A percentile compares a stretch with the other conserved stretches of the same genome.
Conservation (phyloP, 1,139 yeast species). For the Blastobotrys proliferans region DNA sequence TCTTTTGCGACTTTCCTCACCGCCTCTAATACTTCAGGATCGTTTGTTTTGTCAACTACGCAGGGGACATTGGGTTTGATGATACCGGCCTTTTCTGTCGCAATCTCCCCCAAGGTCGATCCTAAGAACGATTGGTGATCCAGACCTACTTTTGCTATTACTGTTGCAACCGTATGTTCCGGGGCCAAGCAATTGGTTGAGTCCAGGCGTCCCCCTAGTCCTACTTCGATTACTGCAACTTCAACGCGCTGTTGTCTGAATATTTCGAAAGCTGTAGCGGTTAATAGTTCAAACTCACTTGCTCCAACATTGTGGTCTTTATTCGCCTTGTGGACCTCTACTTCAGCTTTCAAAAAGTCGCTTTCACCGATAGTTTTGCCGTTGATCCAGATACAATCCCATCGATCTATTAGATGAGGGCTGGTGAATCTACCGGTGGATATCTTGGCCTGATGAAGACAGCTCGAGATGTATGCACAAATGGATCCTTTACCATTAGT, state of each 20-base stretch:
- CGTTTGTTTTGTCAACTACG: constrained; percentile 71
- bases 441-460: constrained; percentile 47
- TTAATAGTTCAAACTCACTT: constrained; percentile 80
- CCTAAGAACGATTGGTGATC: constrained; percentile 84
- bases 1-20: constrained; percentile 29
- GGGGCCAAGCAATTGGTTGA: constrained; percentile 67
- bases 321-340: constrained; percentile 34
- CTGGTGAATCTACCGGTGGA: constrained; percentile 78
- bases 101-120: constrained; percentile 55
- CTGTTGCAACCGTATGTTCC: constrained; percentile 48
- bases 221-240: constrained; percentile 81
- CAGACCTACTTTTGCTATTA: constrained; percentile 75
- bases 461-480: constrained; percentile 68
- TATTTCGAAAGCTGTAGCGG: constrained; percentile 77
- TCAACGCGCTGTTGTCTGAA: constrained; percentile 59
- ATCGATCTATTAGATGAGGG: constrained; percentile 70
- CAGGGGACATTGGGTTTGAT: constrained; percentile 58
- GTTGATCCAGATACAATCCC: constrained; percentile 72
- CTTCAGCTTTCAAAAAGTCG: constrained; percentile 46
- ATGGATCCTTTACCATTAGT: constrained; percentile 95
- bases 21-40: constrained; percentile 45
- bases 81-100: constrained; percentile 80
- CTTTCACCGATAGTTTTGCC: constrained; percentile 49
- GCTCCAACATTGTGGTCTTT: constrained; percentile 46
- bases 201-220: constrained; percentile 83